A percentile compares a stretch with the other conserved stretches of the same genome.
Evolutionary conservation across 2,329 filamentous ascomycete species (phyloP).

Genomic region (Talaromyces atroroseus): DNA sequence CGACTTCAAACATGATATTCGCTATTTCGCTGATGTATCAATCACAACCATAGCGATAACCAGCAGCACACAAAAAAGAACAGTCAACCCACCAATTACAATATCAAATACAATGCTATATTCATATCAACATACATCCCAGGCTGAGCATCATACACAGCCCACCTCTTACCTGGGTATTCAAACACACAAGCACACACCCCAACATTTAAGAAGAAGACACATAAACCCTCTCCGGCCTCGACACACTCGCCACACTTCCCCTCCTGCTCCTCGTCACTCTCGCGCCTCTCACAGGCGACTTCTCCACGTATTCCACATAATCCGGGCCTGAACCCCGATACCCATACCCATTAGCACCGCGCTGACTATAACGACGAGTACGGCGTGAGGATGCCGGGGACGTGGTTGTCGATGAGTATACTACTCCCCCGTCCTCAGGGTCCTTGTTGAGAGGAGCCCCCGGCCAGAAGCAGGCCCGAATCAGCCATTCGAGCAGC

Average conservation of each 20-base stretch:
- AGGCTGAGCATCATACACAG: background rate
- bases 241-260: slow-evolving; percentile 22
- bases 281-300: slow-evolving; percentile 11
- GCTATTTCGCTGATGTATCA: no score
- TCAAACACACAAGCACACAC: background rate
- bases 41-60: no score
- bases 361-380: background rate
- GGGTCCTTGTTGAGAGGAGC: slow-evolving; percentile 19
- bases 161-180: background rate
- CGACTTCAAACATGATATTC: no score
- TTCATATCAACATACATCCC: no score
- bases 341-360: background rate
- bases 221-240: slow-evolving; percentile 34
- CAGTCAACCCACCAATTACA: no score
- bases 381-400: slow-evolving; percentile 19
- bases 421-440: slow-evolving; percentile 20
- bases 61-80: no score
- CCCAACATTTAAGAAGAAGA: slow-evolving; percentile 12
- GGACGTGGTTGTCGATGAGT: slow-evolving; percentile 7
- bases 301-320: slow-evolving; percentile 30
- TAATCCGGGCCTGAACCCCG: slow-evolving; percentile 17
- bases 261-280: slow-evolving; percentile 13
- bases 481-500: slow-evolving; percentile 33
- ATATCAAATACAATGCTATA: no score
- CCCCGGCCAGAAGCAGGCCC: slow-evolving; percentile 22